Base-by-base conservation (phyloP, 306 rosid species). In the Begonia peltatifolia region DNA sequence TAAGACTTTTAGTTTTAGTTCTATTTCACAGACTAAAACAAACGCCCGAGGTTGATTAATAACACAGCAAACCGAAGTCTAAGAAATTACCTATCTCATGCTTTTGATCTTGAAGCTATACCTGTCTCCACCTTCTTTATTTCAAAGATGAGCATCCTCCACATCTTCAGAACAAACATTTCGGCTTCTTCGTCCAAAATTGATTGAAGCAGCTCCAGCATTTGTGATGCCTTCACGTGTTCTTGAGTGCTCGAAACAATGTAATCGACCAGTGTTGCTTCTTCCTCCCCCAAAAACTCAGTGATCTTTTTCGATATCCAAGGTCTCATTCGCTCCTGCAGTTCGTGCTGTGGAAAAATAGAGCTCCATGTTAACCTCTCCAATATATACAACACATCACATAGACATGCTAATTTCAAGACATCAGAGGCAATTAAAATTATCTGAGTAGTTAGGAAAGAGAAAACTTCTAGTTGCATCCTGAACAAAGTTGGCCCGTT, bases 111-210 rank as follows among this genome's bases (percentile, higher is more conserved):
- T 57, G 67, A 47, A 47, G 83, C 75, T 48, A 87, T 77, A 59
- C 99, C 94, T 9, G 84, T 74, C 78, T 92, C 99, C 50, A 92
- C 99, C 82, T 78, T 92, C 80, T 92, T 92, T 36, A 92, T 92
- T 77, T 92, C 99, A 56, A 83, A 92, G 74, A 92, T 92, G 64
- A 92, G 99, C 96, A 86, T 86, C 67, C 99, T 86, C 99, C 99
- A 92, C 99, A 92, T 92, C 82, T 92, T 92, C 62, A 92, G 93
- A 66, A 92, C 99, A 12, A 92, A 87, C 99, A 92, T 86, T 74
- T 92, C 99, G 23, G 99, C 96, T 79, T 92, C 99, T 55, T 92
- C 99, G 43, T 92, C 99, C 65, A 92, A 71, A 69, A 92, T 92
- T 56, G 82, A 66, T 67, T 92, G 96, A 65, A 92, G 96, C 60